Base-by-base conservation (phyloP, 257 asterid species). In the Forsythia suspensa region DNA sequence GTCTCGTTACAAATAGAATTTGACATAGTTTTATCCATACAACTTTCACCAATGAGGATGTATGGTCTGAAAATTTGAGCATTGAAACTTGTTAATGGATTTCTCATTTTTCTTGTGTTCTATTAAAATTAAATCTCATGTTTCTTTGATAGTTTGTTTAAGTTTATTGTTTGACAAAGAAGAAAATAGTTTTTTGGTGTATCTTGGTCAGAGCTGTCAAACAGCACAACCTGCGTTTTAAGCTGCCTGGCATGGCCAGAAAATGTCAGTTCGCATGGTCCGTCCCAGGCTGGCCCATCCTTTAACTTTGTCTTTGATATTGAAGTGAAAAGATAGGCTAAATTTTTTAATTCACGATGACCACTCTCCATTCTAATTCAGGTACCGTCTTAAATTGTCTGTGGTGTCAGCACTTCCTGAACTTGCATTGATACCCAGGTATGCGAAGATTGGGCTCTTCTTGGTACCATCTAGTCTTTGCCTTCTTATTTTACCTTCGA, bases 381-480 rank as follows among this genome's bases (percentile, higher is more conserved):
- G 95, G 92, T 90, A 89, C 89, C 79, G 20, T 73, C 96, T 94
- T 72, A 94, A 91, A 83, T 73, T 84, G 43, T 88, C 98, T 6
- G 76, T 94, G 82, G 87, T 92, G 75, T 87, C 93, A 38, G 88
- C 92, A 73, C 89, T 90, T 80, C 79, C 90, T 0, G 80, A 76
- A 71, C 80, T 92, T 85, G 90, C 92, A 15, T 77, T 94, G 82
- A 88, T 87, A 48, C 88, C 88, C 48, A 82, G 91, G 96, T 91
- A 82, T 75, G 74, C 57, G 41, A 72, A 39, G 40, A 65, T 15
- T 51, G 67, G 70, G 41, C 81, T 24, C 9, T 65, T 21, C 51
- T 38, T 75, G n/a, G 42, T 66, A 70, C 20, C 43, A 66, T 76
- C 76, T 36, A 73, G 42, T 75, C 37, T n/a, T 8, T 59, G 15